Evolutionary conservation across 805 yeast species (phyloP).

Genomic region (Starmerella gropengiesseri): DNA sequence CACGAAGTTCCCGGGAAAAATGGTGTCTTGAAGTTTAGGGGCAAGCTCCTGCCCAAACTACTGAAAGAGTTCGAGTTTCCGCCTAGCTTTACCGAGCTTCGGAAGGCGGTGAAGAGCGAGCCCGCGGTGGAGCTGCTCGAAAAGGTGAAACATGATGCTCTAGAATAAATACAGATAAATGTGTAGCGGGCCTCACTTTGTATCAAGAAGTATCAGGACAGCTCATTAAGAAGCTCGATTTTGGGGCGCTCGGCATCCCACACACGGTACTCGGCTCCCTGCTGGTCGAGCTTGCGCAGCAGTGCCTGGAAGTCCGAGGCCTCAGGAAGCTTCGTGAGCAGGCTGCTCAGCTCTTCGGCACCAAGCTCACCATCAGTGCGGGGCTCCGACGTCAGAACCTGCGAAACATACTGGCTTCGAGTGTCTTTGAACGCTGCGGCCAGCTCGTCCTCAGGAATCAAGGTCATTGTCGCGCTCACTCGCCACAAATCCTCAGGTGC

Average conservation of each 20-base stretch:
- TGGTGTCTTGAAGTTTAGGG: constrained; percentile 24
- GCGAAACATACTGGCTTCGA: constrained; percentile 25
- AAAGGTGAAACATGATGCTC: constrained; percentile 6
- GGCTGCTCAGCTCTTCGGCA: constrained; percentile 23
- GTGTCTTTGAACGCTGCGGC: constrained; percentile 22
- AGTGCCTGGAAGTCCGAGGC: constrained; percentile 25
- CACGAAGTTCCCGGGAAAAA: constrained; percentile 6
- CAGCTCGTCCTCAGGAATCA: constrained; percentile 2
- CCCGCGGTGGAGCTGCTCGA: constrained; percentile 11
- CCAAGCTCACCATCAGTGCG: constrained; percentile 19
- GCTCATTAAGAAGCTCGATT: constrained; percentile 1
- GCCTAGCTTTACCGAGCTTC: constrained; percentile 19
- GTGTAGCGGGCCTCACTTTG: no score
- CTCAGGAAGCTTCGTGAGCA: constrained; percentile 24
- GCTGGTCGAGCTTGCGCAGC: constrained; percentile 28
- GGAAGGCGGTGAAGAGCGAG: constrained; percentile 8
- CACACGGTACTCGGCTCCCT: constrained; percentile 26
- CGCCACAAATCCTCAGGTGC: constrained; percentile 31
- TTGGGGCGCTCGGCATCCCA: constrained; percentile 22
- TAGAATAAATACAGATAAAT: background rate
- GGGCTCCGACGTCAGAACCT: constrained; percentile 25
- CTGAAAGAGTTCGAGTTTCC: constrained; percentile 24
- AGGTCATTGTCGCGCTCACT: constrained; percentile 26
- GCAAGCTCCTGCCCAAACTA: constrained; percentile 27
- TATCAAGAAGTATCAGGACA: background rate